Conservation (phyloP, 2,329 filamentous ascomycete genomes). For the Colletotrichum chrysophilum region DNA sequence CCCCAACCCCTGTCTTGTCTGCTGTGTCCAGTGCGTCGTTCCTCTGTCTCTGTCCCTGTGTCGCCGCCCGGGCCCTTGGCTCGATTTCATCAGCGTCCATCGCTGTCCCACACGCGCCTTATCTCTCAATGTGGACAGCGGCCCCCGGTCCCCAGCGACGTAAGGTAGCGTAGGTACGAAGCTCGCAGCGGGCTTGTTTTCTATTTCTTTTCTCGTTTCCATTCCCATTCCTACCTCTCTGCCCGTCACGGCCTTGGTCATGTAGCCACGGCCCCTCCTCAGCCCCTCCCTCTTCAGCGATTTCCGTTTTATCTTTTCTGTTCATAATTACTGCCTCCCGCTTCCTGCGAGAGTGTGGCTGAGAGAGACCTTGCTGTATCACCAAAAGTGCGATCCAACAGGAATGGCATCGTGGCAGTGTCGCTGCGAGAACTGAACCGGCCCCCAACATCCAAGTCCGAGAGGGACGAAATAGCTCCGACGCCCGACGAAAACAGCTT, state of each 20-base stretch:
- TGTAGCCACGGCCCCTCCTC: background rate
- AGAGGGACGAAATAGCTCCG: background rate
- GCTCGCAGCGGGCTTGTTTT: background rate
- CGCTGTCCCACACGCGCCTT: conserved; percentile 17
- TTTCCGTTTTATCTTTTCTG: background rate
- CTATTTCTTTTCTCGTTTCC: conserved; percentile 13
- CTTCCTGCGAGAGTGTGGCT: background rate
- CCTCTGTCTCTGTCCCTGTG: background rate
- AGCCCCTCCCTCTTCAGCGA: background rate
- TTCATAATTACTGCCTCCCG: background rate
- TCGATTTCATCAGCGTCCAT: conserved; percentile 16
- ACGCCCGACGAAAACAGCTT: background rate
- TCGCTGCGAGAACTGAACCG: background rate
- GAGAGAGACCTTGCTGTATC: background rate
- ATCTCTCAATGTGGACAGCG: conserved; percentile 10
- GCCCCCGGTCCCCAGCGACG: conserved; percentile 2
- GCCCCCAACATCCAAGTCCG: background rate
- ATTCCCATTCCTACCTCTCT: conserved; percentile 2
- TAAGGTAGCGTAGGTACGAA: background rate
- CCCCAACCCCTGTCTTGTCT: background rate
- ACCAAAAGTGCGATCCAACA: background rate
- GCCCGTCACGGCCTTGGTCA: background rate
- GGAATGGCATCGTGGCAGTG: conserved; percentile 12
- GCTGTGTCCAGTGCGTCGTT: background rate
- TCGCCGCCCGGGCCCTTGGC: conserved; percentile 13